These are phyloP conservation scores for Coprinopsis strossmayeri DNA, from an alignment of 768 basidiomycete species.

Conservation along the genomic window DNA sequence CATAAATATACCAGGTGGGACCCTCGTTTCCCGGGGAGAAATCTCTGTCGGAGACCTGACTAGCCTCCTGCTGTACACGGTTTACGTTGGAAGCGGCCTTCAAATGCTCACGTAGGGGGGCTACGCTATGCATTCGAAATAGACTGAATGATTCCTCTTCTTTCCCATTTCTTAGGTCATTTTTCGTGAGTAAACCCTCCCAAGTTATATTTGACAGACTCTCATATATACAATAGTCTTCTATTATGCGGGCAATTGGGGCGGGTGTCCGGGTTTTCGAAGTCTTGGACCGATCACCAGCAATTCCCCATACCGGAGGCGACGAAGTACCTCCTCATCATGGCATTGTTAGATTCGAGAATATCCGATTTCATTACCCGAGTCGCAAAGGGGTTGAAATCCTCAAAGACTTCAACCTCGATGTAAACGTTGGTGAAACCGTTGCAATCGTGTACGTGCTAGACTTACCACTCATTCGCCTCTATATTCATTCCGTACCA, in stretches of 20 bases:
- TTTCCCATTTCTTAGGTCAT: slow-evolving; percentile 30
- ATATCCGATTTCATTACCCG: slow-evolving; percentile 86
- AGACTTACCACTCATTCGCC: not conserved
- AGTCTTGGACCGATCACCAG: slow-evolving; percentile 74
- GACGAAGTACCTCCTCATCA: slow-evolving; percentile 46
- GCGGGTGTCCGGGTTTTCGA: slow-evolving; percentile 94
- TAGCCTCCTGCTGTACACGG: slow-evolving; percentile 84
- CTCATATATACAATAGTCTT: slow-evolving; percentile 42
- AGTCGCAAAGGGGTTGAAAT: slow-evolving; percentile 77
- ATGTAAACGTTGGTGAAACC: slow-evolving; percentile 78
- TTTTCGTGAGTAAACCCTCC: slow-evolving; percentile 37
- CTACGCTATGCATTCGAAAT: not conserved
- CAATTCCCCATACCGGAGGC: slow-evolving; percentile 63
- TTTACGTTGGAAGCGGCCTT: slow-evolving; percentile 77
- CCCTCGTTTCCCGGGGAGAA: slow-evolving; percentile 78
- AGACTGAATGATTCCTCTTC: not conserved
- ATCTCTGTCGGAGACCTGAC: slow-evolving; percentile 93
- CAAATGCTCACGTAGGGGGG: slow-evolving; percentile 68
- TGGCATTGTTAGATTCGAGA: slow-evolving; percentile 74
- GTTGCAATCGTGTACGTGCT: slow-evolving; percentile 84
- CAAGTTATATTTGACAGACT: slow-evolving; percentile 10
- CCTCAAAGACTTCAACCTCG: slow-evolving; percentile 75
- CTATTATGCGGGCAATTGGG: slow-evolving; percentile 95
- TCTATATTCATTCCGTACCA: slow-evolving; percentile 22
- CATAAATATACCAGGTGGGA: slow-evolving; percentile 53